These are phyloP conservation scores for Heliocybe sulcata DNA, from an alignment of 1,284 basidiomycete genomes.

Conservation along the genomic window DNA sequence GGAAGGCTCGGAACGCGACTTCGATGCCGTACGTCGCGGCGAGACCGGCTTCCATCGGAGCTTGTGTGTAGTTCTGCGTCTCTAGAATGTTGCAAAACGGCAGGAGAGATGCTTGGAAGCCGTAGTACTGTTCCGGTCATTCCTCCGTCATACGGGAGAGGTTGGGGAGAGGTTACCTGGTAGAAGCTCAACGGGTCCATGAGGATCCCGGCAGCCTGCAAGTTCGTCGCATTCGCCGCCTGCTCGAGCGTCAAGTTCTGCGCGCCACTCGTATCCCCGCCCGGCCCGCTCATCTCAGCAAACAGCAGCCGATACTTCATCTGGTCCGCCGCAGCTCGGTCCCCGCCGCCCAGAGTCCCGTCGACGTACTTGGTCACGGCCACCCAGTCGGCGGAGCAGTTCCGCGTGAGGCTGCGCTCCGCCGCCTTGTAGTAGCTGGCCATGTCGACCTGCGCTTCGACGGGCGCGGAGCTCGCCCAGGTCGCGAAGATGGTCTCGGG, in stretches of 20 bases:
- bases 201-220: constrained; percentile 32
- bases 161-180: constrained; percentile 24
- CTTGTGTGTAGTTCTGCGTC: constrained; percentile 32
- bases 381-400: constrained; percentile 47
- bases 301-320: constrained; percentile 35
- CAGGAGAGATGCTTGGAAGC: constrained; percentile 33
- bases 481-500: constrained; percentile 37
- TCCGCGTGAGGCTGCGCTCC: constrained; percentile 40
- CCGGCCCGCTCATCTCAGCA: constrained; percentile 33
- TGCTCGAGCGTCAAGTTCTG: constrained; percentile 23
- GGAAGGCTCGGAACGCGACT: constrained; percentile 31
- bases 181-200: constrained; percentile 44
- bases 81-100: constrained; percentile 43
- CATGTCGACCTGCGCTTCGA: constrained; percentile 44
- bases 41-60: constrained; percentile 30
- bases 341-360: constrained; percentile 25
- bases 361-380: constrained; percentile 39
- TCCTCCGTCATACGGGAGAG: not conserved
- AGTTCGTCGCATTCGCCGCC: constrained; percentile 28
- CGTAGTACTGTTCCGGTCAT: constrained; percentile 32
- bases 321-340: constrained; percentile 23
- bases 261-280: constrained; percentile 30
- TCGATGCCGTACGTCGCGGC: constrained; percentile 25
- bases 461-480: constrained; percentile 44
- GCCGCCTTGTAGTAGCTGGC: constrained; percentile 41